Evolutionary conservation across 306 rosid genomes (phyloP).

Genomic region (Hippophae gyantsensis): DNA sequence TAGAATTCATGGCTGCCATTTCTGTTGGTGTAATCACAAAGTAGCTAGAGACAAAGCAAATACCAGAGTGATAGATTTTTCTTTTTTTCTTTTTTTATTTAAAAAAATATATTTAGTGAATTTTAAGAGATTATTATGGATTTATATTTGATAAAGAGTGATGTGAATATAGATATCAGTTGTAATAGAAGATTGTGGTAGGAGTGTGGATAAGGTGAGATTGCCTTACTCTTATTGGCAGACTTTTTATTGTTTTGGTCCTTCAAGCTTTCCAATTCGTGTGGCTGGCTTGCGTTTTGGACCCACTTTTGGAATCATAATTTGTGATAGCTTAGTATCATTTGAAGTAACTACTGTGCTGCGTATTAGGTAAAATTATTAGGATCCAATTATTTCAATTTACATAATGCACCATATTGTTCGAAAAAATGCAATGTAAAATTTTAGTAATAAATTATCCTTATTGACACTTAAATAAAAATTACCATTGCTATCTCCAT

Average conservation of each 20-base stretch:
- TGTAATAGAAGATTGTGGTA: conserved; percentile 43
- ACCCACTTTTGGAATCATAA: conserved; percentile 32
- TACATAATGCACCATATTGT: too few species aligned
- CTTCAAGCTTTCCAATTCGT: conserved; percentile 4
- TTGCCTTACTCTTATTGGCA: conserved; percentile 73
- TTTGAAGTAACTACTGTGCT: too few species aligned
- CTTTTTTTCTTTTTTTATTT: conserved; percentile 1
- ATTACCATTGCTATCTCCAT: too few species aligned
- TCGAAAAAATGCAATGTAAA: too few species aligned
- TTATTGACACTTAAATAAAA: too few species aligned
- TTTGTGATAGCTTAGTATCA: too few species aligned
- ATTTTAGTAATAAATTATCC: too few species aligned
- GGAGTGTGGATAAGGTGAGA: conserved; percentile 94
- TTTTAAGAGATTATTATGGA: background rate
- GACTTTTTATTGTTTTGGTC: conserved; percentile 8
- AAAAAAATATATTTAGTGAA: background rate
- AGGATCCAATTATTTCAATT: too few species aligned
- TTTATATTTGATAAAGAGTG: conserved; percentile 25
- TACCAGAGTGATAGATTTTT: background rate
- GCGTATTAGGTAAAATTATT: too few species aligned
- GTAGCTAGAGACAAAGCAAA: background rate
- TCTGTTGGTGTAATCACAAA: background rate
- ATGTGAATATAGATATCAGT: conserved; percentile 3
- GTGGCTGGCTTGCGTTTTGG: conserved; percentile 19
- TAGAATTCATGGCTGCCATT: conserved; percentile 82